Conservation (phyloP, 768 basidiomycete genomes). For the Hortiboletus campestris region DNA sequence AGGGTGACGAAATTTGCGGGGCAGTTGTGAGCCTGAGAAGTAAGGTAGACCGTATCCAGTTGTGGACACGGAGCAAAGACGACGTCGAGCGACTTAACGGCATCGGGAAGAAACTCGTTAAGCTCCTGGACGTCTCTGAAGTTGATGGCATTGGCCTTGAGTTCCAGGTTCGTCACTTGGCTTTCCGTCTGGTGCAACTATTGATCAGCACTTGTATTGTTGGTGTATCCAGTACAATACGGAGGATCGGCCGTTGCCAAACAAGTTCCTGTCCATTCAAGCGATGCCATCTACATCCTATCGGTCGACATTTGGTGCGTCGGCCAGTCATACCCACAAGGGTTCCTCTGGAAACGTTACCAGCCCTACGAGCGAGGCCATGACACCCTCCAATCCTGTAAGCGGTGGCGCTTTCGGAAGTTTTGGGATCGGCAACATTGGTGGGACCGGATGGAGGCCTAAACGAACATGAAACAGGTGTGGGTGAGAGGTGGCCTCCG, state of each 20-base stretch:
- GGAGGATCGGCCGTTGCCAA: conserved; percentile 78
- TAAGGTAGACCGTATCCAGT: conserved; percentile 86
- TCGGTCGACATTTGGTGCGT: conserved; percentile 59
- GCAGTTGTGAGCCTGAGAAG: conserved; percentile 84
- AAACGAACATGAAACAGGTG: conserved; percentile 23
- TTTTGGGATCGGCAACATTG: conserved; percentile 46
- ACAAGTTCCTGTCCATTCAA: conserved; percentile 82
- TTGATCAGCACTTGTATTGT: background rate
- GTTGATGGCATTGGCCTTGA: conserved; percentile 83
- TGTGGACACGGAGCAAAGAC: conserved; percentile 86
- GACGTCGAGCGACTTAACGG: conserved; percentile 82
- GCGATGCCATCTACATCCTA: conserved; percentile 63
- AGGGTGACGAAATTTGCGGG: conserved; percentile 73
- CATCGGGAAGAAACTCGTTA: conserved; percentile 81
- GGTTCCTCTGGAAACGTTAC: conserved; percentile 15
- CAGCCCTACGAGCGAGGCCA: conserved; percentile 25
- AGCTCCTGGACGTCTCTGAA: conserved; percentile 80
- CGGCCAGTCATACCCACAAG: conserved; percentile 23
- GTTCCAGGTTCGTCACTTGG: conserved; percentile 65
- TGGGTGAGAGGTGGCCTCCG: background rate
- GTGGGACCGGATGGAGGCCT: conserved; percentile 27
- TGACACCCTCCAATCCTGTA: conserved; percentile 22
- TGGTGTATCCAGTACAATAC: conserved; percentile 63
- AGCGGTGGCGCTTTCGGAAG: conserved; percentile 46
- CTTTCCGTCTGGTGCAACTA: background rate